Percentiles rank a stretch among this genome's conserved stretches.
These are phyloP conservation scores for Pyronema domesticum DNA, from an alignment of 495 filamentous ascomycete species.

Conservation along the genomic window DNA sequence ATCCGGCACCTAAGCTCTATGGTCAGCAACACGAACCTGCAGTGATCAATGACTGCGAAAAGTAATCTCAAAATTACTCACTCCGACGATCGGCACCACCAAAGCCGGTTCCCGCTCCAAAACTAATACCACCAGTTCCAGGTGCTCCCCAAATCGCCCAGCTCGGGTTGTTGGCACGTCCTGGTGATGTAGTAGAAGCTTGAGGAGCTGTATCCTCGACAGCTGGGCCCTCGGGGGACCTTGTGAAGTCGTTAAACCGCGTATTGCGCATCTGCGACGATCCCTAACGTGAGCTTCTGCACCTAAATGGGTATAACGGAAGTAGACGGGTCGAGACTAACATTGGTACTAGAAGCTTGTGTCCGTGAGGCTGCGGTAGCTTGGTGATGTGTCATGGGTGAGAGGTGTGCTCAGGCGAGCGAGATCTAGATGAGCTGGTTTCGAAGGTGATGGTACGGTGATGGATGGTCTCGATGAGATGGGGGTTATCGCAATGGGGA, in stretches of 20 bases:
- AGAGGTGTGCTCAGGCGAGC: slow-evolving; percentile 3
- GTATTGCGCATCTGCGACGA: slow-evolving; percentile 13
- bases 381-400: slow-evolving; percentile 22
- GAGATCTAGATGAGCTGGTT: slow-evolving; percentile 2
- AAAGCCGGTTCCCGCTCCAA: slow-evolving; percentile 17
- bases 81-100: slow-evolving; percentile 16
- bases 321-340: not conserved
- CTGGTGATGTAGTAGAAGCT: slow-evolving; percentile 10
- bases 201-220: slow-evolving; percentile 18
- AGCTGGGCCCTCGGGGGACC: slow-evolving; percentile 12
- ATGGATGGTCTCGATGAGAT: not conserved
- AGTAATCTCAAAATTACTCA: slow-evolving; percentile 6
- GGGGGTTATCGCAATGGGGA: not conserved
- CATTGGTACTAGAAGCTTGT: slow-evolving; percentile 11
- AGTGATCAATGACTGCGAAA: not conserved
- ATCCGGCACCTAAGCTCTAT: not conserved
- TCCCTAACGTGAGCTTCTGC: not conserved
- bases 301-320: not conserved
- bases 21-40: not conserved
- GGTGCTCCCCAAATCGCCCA: slow-evolving; percentile 21
- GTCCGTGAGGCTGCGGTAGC: slow-evolving; percentile 18
- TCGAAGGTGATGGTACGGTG: not conserved
- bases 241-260: slow-evolving; percentile 21
- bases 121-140: slow-evolving; percentile 7
- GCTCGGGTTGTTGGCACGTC: slow-evolving; percentile 12